Percentiles rank a stretch among this genome's conserved stretches.
phyloP scores from a whole-genome alignment of 2,329 filamentous ascomycete genomes.

The Fusarium longipes region DNA sequence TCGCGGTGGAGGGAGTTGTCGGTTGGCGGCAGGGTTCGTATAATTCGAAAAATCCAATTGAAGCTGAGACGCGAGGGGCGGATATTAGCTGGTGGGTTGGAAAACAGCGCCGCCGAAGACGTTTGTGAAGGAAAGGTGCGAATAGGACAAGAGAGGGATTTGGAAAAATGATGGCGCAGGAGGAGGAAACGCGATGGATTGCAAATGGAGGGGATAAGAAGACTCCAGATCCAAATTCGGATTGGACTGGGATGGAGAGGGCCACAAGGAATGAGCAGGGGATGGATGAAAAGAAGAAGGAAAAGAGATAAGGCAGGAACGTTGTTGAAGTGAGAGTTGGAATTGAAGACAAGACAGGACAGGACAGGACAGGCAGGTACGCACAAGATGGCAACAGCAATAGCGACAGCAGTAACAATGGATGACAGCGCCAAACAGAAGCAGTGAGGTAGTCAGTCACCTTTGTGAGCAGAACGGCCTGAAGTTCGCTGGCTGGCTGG shows the following conservation, averaged over 20 bases:
- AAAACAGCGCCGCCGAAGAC: slow-evolving; percentile 13
- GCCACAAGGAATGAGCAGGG: slow-evolving; percentile 34
- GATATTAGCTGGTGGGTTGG: slow-evolving; percentile 28
- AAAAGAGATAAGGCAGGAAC: slow-evolving; percentile 32
- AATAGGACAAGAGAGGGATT: slow-evolving; percentile 23
- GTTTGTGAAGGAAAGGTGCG: slow-evolving; percentile 17
- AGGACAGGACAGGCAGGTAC: too few relatives aligned
- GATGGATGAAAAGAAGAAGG: slow-evolving; percentile 32
- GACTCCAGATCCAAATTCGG: slow-evolving; percentile 33
- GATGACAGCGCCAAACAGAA: slow-evolving; percentile 10
- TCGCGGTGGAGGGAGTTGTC: slow-evolving; percentile 35
- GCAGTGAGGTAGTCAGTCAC: background rate
- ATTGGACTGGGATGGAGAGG: slow-evolving; percentile 35
- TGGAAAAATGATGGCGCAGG: slow-evolving; percentile 34
- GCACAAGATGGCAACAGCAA: slow-evolving; percentile 7
- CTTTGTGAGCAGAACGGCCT: background rate
- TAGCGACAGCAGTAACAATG: slow-evolving; percentile 9
- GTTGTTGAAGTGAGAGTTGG: slow-evolving; percentile 31
- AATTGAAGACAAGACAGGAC: slow-evolving; percentile 19
- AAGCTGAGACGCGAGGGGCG: slow-evolving; percentile 30
- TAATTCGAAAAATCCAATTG: slow-evolving; percentile 36
- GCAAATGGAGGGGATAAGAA: slow-evolving; percentile 35
- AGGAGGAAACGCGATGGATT: slow-evolving; percentile 32
- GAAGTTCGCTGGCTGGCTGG: slow-evolving; percentile 38
- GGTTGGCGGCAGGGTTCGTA: slow-evolving; percentile 36